Evolutionary conservation across 2,329 filamentous ascomycete genomes (phyloP).

Genomic region (Fusarium tricinctum): DNA sequence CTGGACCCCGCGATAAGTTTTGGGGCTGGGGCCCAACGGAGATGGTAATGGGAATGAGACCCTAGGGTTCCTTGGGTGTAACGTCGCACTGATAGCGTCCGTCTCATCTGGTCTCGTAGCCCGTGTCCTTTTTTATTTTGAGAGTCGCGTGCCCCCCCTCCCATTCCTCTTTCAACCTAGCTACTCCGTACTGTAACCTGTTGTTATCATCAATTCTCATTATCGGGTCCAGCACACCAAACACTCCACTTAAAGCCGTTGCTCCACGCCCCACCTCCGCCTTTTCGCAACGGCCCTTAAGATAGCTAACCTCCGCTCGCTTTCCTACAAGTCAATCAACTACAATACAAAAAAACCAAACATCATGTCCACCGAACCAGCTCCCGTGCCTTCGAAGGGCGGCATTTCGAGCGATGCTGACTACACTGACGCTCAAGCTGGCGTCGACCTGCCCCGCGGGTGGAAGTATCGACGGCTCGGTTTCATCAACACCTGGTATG

Average conservation of each 20-base stretch:
- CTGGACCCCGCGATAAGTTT: constrained; percentile 32
- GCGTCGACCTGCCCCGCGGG: constrained; percentile 33
- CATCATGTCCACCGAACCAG: constrained; percentile 29
- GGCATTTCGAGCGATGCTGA: constrained; percentile 28
- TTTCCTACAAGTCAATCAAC: not conserved
- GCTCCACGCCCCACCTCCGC: constrained; percentile 16
- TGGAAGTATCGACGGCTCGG: constrained; percentile 45
- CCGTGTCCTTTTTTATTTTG: constrained; percentile 18
- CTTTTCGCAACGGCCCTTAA: constrained; percentile 29
- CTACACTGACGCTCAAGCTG: constrained; percentile 18
- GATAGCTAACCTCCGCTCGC: constrained; percentile 9
- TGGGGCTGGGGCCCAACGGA: too few species aligned
- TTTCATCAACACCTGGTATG: constrained; percentile 69
- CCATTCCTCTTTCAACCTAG: not conserved
- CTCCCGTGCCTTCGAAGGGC: constrained; percentile 15
- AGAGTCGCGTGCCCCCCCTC: constrained; percentile 24
- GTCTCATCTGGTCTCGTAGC: not conserved
- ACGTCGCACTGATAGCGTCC: constrained; percentile 28
- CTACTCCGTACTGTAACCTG: too few species aligned
- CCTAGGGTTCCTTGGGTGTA: not conserved
- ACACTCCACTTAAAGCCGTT: too few species aligned
- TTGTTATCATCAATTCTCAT: too few species aligned
- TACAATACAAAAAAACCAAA: not conserved
- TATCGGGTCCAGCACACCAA: constrained; percentile 2
- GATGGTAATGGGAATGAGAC: constrained; percentile 1